Evolutionary conservation across 495 filamentous ascomycete genomes (phyloP).

Genomic region (Aspergillus bertholletiae): DNA sequence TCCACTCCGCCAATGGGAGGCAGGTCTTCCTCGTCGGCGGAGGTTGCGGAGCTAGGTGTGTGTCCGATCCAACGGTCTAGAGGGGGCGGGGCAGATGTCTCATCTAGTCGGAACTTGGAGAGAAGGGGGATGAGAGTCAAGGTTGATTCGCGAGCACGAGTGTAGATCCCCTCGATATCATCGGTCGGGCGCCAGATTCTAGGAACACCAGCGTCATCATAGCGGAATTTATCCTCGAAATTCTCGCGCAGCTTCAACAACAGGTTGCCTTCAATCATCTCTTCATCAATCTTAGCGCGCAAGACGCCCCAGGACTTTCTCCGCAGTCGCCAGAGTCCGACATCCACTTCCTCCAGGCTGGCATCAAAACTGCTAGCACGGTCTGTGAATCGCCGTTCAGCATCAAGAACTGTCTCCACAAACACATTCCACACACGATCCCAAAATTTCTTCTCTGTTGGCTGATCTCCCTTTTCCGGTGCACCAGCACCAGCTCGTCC

Average conservation of each 20-base stretch:
- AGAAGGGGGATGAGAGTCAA: slow-evolving; percentile 85
- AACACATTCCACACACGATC: slow-evolving; percentile 93
- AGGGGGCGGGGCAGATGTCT: slow-evolving; percentile 70
- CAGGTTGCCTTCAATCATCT: slow-evolving; percentile 96
- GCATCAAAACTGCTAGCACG: slow-evolving; percentile 91
- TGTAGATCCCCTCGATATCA: slow-evolving; percentile 95
- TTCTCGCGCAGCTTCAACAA: slow-evolving; percentile 94
- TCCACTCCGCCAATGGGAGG: slow-evolving; percentile 84
- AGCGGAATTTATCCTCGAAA: slow-evolving; percentile 98
- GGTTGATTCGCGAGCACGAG: slow-evolving; percentile 84
- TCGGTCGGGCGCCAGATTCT: slow-evolving; percentile 96
- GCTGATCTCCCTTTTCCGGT: slow-evolving; percentile 72
- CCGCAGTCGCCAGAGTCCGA: slow-evolving; percentile 87
- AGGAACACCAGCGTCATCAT: slow-evolving; percentile 91
- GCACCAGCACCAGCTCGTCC: slow-evolving; percentile 77
- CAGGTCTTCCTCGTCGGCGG: slow-evolving; percentile 87
- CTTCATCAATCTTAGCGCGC: slow-evolving; percentile 88
- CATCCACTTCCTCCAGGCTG: slow-evolving; percentile 82
- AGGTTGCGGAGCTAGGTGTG: slow-evolving; percentile 68
- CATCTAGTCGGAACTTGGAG: slow-evolving; percentile 71
- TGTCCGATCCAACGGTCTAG: slow-evolving; percentile 77
- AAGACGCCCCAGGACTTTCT: slow-evolving; percentile 93
- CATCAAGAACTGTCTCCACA: slow-evolving; percentile 77
- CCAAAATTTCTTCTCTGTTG: slow-evolving; percentile 83
- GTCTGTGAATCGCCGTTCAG: slow-evolving; percentile 79